Evolutionary conservation across 306 rosid species (phyloP).

Genomic region (Prunus kanzakura): DNA sequence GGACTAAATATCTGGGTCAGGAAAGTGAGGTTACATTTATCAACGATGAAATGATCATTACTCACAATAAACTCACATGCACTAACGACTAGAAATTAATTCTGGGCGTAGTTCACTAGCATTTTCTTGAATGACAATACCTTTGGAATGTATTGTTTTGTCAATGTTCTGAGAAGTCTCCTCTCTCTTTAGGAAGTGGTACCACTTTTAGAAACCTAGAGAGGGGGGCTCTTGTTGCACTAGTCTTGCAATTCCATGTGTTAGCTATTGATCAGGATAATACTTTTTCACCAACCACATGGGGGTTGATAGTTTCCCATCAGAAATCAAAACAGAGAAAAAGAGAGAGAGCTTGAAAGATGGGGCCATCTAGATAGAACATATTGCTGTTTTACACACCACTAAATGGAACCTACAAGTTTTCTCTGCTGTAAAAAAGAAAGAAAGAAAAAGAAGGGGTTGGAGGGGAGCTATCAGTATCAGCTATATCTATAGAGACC

Average conservation of each 20-base stretch:
- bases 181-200: slow-evolving; percentile 7
- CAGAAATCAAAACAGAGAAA: background rate
- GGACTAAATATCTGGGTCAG: no score
- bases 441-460: background rate
- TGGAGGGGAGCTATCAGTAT: background rate
- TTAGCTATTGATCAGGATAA: slow-evolving; percentile 6
- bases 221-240: background rate
- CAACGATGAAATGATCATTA: background rate
- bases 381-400: background rate
- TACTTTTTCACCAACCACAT: slow-evolving; percentile 38
- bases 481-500: background rate
- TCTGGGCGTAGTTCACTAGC: background rate
- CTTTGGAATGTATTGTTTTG: background rate
- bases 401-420: background rate
- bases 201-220: background rate
- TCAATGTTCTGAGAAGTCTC: background rate
- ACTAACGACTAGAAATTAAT: background rate
- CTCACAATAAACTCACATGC: background rate
- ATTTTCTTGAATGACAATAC: background rate
- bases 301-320: slow-evolving; percentile 21
- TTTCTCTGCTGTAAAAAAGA: no score
- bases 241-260: slow-evolving; percentile 5
- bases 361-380: background rate
- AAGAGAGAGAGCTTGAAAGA: background rate
- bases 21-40: background rate